A percentile compares a stretch with the other conserved stretches of the same genome.
Conservation (phyloP, 1,284 basidiomycete genomes). For the Porphyrellus sp. region DNA sequence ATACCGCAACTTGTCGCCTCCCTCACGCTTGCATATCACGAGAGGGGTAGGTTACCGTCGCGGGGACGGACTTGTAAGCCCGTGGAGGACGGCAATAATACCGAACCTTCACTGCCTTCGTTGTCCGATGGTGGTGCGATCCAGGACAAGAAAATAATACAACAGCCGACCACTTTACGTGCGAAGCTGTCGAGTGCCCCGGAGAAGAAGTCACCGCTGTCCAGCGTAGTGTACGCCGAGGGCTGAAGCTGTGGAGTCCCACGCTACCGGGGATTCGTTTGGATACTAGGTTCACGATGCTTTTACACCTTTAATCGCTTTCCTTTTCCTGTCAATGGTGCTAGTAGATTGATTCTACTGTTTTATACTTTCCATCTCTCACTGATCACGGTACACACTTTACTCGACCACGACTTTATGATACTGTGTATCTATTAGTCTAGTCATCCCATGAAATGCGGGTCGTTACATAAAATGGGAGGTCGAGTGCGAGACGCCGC, state of each 20-base stretch:
- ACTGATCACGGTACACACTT: background rate
- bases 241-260: constrained; percentile 15
- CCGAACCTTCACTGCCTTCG: constrained; percentile 8
- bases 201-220: constrained; percentile 29
- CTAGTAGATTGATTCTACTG: constrained; percentile 33
- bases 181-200: constrained; percentile 17
- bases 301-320: constrained; percentile 12
- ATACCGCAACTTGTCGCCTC: constrained; percentile 35
- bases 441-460: background rate
- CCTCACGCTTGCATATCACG: constrained; percentile 29
- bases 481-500: background rate
- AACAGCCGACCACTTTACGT: background rate
- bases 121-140: constrained; percentile 1
- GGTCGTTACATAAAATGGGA: background rate
- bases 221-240: constrained; percentile 17
- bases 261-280: background rate
- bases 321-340: constrained; percentile 10
- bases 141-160: constrained; percentile 3
- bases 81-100: constrained; percentile 7
- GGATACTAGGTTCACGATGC: background rate
- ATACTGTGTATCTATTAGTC: constrained; percentile 31
- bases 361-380: constrained; percentile 7
- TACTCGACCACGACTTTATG: constrained; percentile 13
- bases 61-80: constrained; percentile 21
- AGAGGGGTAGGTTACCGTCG: constrained; percentile 17